Base-by-base conservation (phyloP, 2,329 filamentous ascomycete genomes). In the Fusarium miscanthi region DNA sequence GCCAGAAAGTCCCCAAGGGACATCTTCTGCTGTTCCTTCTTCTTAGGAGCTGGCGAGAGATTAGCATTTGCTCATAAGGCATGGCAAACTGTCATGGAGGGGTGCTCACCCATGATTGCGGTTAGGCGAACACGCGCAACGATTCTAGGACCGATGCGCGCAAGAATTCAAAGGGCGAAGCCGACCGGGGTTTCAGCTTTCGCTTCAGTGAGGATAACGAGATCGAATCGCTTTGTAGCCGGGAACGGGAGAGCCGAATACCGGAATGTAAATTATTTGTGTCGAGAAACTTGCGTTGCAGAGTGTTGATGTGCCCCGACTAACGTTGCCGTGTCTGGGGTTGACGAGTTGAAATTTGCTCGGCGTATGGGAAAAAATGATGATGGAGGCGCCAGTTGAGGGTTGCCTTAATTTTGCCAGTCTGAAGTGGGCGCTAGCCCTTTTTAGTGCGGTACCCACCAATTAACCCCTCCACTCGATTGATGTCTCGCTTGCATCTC, bases 11-110 rank as follows among this genome's bases (percentile, higher is more conserved):
- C 93, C 88, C 94, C 94, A 82, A 98, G 91, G 87, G 93, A 94
- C 93, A 99, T 95, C 89, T 97, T 99, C 91, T 97, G 92, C 84
- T 90, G 88, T 86, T 97, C 92, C 87, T 94, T 93, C 87, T 97
- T 97, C 84, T 95, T 93, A 77, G 95, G 95, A 89, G 93, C 95
- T 97, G 69, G 59, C 56, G 61, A 66, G 43, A 62, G 52, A 57
- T 67, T 65, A 71, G 73, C 43, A 64, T 63, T 31, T 51, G 49
- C 52, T 66, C 35, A 45, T 19, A 23, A 19, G 38, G 49, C 42
- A 41, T 59, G 37, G 31, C 45, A 46, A 54, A 37, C 37, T 45
- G 42, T 35, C 46, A 57, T 21, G 49, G 65, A 66, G 54, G 56
- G 48, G 45, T 64, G 78, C 87, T 81, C 83, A 90, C 88, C 86